A percentile compares a stretch with the other conserved stretches of the same genome.
phyloP scores from a whole-genome alignment of 169 alveolate species.

The Plasmodium cynomolgi region DNA sequence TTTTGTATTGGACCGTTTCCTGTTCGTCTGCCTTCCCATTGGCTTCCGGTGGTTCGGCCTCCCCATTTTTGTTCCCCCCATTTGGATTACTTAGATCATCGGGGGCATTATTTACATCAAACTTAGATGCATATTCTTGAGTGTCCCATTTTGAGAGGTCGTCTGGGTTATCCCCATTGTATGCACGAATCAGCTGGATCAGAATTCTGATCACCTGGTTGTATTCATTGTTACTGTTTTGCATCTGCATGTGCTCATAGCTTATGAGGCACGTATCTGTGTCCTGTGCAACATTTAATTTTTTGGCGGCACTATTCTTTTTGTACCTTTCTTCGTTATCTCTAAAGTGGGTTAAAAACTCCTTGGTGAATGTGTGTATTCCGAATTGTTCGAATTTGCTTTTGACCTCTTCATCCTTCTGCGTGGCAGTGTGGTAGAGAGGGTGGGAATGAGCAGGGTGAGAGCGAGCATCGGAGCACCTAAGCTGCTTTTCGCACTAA shows the following conservation, averaged over 20 bases:
- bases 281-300: background rate
- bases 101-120: background rate
- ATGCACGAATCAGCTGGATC: constrained; percentile 24
- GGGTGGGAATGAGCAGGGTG: background rate
- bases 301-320: background rate
- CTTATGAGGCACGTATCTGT: background rate
- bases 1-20: background rate
- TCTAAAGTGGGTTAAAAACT: constrained; percentile 45
- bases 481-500: background rate
- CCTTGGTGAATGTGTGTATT: constrained; percentile 33
- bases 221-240: constrained; percentile 25
- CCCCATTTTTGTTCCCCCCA: background rate
- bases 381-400: constrained; percentile 56
- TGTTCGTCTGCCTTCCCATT: background rate
- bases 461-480: background rate
- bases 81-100: background rate
- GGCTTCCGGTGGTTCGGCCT: background rate
- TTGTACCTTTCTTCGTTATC: constrained; percentile 66
- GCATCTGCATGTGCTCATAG: background rate
- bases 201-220: constrained; percentile 23
- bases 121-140: background rate
- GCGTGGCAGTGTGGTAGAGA: background rate
- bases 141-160: constrained; percentile 1
- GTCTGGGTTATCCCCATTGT: background rate
- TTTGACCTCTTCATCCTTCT: constrained; percentile 47